A percentile compares a stretch with the other conserved stretches of the same genome.
phyloP scores from a whole-genome alignment of 495 filamentous ascomycete genomes.

The Xylaria palmicola region DNA sequence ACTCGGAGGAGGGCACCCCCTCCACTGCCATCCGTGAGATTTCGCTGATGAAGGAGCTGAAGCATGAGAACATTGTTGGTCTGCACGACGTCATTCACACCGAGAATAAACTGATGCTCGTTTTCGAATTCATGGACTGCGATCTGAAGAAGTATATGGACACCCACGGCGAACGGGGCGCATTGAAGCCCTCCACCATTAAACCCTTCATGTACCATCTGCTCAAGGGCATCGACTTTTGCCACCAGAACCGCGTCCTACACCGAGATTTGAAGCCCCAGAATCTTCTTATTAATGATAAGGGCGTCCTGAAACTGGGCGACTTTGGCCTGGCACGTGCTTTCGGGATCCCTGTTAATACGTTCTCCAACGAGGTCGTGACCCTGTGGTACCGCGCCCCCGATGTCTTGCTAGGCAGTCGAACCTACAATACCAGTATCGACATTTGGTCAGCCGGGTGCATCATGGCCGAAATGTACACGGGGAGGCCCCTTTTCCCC shows the following conservation, averaged over 20 bases:
- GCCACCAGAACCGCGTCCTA: slow-evolving; percentile 91
- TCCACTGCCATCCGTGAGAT: slow-evolving; percentile 99
- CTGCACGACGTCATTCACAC: slow-evolving; percentile 99
- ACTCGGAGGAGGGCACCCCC: slow-evolving; percentile 96
- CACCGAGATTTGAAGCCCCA: slow-evolving; percentile 97
- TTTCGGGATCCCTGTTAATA: slow-evolving; percentile 96
- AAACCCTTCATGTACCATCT: slow-evolving; percentile 98
- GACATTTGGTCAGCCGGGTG: slow-evolving; percentile 97
- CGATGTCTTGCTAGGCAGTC: slow-evolving; percentile 83
- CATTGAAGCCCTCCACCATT: slow-evolving; percentile 79
- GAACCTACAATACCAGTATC: slow-evolving; percentile 96
- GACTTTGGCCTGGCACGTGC: slow-evolving; percentile 92
- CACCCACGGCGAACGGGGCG: slow-evolving; percentile 75
- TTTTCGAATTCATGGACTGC: slow-evolving; percentile 97
- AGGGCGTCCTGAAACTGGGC: slow-evolving; percentile 87
- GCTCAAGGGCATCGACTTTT: slow-evolving; percentile 91
- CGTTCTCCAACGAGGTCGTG: slow-evolving; percentile 96
- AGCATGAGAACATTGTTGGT: slow-evolving; percentile 96
- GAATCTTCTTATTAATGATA: slow-evolving; percentile 91
- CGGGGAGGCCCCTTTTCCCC: slow-evolving; percentile 87
- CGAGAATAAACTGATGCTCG: slow-evolving; percentile 99
- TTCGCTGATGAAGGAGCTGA: slow-evolving; percentile 97
- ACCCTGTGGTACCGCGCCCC: slow-evolving; percentile 96
- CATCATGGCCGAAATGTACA: slow-evolving; percentile 99
- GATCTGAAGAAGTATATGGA: slow-evolving; percentile 99